Percentiles rank a stretch among this genome's conserved stretches.
phyloP scores from a whole-genome alignment of 1,284 basidiomycete genomes.

The Malassezia globosa region DNA sequence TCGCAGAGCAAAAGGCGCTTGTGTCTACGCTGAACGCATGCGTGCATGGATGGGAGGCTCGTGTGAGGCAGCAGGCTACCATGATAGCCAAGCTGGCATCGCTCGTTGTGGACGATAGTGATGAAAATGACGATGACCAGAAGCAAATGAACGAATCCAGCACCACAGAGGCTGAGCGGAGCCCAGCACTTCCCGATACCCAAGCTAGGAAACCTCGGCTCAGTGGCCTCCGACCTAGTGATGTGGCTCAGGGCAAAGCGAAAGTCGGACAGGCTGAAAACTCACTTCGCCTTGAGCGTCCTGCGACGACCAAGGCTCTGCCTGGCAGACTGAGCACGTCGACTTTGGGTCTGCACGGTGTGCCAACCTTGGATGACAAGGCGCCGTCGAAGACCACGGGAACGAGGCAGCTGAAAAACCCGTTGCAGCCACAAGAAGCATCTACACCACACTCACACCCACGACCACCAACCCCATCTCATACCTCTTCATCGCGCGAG shows the following conservation, averaged over 20 bases:
- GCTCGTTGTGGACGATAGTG: conserved; percentile 3
- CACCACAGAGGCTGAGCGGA: not conserved
- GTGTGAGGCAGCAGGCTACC: conserved; percentile 12
- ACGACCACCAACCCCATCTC: no score
- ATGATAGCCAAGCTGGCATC: conserved; percentile 11
- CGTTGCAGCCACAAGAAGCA: no score
- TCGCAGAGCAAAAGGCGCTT: conserved; percentile 7
- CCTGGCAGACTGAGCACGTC: not conserved
- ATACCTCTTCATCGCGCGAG: not conserved
- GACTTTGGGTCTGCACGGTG: not conserved
- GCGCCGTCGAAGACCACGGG: not conserved
- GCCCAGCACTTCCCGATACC: not conserved
- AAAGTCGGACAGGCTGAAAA: not conserved
- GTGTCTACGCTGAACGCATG: conserved; percentile 6
- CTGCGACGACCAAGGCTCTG: not conserved
- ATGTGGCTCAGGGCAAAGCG: conserved; percentile 2
- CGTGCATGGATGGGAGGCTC: conserved; percentile 11
- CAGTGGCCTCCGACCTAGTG: conserved; percentile 5
- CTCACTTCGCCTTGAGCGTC: not conserved
- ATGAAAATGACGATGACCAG: not conserved
- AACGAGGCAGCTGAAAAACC: no score
- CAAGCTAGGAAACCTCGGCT: not conserved
- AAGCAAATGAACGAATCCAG: not conserved
- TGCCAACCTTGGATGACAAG: not conserved
- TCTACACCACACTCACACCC: no score